Percentiles rank a stretch among this genome's conserved stretches.
Evolutionary conservation across 148 eudicot genomes (phyloP).

Genomic region (Arbutus unedo): DNA sequence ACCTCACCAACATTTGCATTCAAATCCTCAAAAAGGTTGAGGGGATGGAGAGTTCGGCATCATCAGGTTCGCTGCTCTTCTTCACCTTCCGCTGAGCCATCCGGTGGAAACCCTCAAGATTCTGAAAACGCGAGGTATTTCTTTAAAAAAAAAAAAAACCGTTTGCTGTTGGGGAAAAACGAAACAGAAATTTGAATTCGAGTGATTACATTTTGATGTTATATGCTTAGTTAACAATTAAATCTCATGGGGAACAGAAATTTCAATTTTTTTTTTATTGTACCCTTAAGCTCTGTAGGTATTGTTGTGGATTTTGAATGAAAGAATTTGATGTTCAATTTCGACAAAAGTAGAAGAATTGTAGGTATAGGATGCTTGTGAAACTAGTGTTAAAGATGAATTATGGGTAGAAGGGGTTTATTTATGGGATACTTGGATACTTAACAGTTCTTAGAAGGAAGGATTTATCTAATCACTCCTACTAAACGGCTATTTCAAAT

Average conservation of each 20-base stretch:
- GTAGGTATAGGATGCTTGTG: not conserved
- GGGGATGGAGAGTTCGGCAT: not conserved
- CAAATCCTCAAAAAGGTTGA: not conserved
- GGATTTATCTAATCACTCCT: not conserved
- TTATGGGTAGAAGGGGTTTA: not conserved
- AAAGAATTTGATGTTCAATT: not conserved
- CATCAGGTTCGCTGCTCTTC: constrained; percentile 21
- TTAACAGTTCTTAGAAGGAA: too few species aligned
- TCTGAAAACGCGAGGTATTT: constrained; percentile 18
- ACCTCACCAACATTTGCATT: constrained; percentile 7
- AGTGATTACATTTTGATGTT: not conserved
- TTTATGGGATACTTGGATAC: not conserved
- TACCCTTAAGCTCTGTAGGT: not conserved
- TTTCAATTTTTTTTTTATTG: not conserved
- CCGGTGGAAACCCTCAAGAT: constrained; percentile 2
- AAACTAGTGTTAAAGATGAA: not conserved
- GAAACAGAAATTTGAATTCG: not conserved
- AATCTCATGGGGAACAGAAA: not conserved
- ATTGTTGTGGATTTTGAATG: not conserved
- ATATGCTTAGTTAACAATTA: too few species aligned
- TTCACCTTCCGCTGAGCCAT: constrained; percentile 12
- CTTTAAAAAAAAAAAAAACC: not conserved
- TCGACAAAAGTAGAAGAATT: not conserved
- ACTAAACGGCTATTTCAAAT: not conserved
- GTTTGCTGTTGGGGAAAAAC: not conserved